Base-by-base conservation (phyloP, 495 filamentous ascomycete species). In the Penicillium silybi region DNA sequence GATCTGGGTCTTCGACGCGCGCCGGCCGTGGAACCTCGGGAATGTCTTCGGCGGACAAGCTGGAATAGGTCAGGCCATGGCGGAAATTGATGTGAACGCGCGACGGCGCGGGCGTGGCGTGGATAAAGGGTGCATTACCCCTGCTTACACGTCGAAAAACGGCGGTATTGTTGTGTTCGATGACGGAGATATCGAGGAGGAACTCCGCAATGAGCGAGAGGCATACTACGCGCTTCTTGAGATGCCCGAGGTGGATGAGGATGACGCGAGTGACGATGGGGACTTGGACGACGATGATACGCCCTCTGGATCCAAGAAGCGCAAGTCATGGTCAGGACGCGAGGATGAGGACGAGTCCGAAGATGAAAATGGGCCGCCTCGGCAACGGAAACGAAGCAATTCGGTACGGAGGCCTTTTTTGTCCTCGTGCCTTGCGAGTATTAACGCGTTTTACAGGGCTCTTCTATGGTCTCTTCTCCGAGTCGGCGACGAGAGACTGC, bases 161-260 rank as follows among this genome's bases (percentile, higher is more conserved):
- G 91, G 91, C 23, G 91, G 91, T 0, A 89, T 96, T 53, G 77
- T 96, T 48, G 90, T 95, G 5, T 93, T 89, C 68, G 95, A 97
- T 61, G 95, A 97, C 68, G 95, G 92, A 15, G 93, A 98, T 69
- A 93, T 98, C 41, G 88, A 92, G 56, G 89, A 92, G 46, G 90
- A 92, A n/a, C 67, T 97, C 39, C 57, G 56, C 27, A 73, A 69
- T 17, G 91, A 97, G 70, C 73, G 79, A 54, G 83, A 89, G 41
- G 91, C 93, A 35, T 97, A 91, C 58, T 81, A 86, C 41, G 88
- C 84, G 39, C 74, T 97, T 40, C 69, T 85, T 34, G 85, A 88
- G 37, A 97, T 97, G 93, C 92, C 90, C 7, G 90, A 95, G 41
- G 70, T 96, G 25, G 89, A 88, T 49, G 89, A 92, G 16, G 82